Base-by-base conservation (phyloP, 2,329 filamentous ascomycete species). In the Trichoderma sp. region DNA sequence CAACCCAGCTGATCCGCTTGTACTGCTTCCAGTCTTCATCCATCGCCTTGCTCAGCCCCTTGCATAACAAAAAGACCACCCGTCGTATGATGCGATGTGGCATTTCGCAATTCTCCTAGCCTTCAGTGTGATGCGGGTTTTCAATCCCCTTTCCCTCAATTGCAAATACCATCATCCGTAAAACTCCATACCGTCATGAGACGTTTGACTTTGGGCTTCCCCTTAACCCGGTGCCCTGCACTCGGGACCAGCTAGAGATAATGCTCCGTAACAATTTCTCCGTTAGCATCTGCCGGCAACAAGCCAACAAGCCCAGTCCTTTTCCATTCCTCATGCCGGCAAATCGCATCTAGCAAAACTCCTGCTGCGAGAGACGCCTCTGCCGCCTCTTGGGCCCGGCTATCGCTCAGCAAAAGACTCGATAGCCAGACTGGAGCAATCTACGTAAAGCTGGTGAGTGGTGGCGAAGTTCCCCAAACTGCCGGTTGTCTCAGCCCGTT, bases 381-480 rank as follows among this genome's bases (percentile, higher is more conserved):
- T 53, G 59, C 69, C 69, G 69, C 69, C 35, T 50, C 59, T 21
- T 12, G 56, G 69, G 38, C 16, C 38, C 69, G 69, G 69, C 38
- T 72, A 29, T 72, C 69, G 69, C 69, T 63, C 9, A 53, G 18
- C 45, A 21, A 21, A 53, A n/a, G n/a, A 21, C n/a, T 4, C 45
- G n/a, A 53, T 2, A 53, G 45, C 45, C 45, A 53, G 45, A 1
- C n/a, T 21, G n/a, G n/a, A 53, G 45, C 21, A 21, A 12, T 45
- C 16, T 9, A n/a, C n/a, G n/a, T n/a, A n/a, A 21, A 53, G n/a
- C n/a, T 45, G n/a, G 45, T 35, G 41, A 35, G 41, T 24, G 29
- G 60, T 64, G 69, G 69, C 59, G 27, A 73, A 73, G 3, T n/a
- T 21, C 18, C 21, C 60, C 6, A 18, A 50, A 35, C 27, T 12